Base-by-base conservation (phyloP, 495 filamentous ascomycete genomes). In the Pseudotulostoma volvatum region DNA sequence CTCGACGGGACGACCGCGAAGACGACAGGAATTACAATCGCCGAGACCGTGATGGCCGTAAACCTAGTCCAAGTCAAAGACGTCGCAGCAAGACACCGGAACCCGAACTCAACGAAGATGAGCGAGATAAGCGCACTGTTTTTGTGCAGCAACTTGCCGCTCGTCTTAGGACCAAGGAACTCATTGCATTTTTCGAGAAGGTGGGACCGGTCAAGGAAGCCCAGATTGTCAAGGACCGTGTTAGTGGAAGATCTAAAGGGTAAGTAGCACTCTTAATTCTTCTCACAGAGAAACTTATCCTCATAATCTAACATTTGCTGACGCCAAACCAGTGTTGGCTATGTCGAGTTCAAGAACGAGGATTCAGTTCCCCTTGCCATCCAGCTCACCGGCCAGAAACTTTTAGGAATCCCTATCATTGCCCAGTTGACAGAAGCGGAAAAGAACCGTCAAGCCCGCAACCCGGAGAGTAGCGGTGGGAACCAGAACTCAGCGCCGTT, bases 331-430 rank as follows among this genome's bases (percentile, higher is more conserved):
- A 97, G 92, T 61, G 92, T 99, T 56, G 92, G 92, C 52, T 99
- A 99, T 55, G 92, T 99, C 61, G 92, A 99, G 69, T 99, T 99
- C 62, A 90, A 86, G 54, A 76, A 81, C 54, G 92, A 96, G 71
- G 84, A 88, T 46, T 93, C 87, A 45, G 92, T 99, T 46, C 70
- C 73, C 53, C 75, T 74, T 59, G 92, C 92, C 49, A 88, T 99
- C 56, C 84, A 94, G 64, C 85, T 99, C 64, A 99, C 92, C 55
- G 92, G 92, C 57, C 92, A 96, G 66, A 92, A 87, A 60, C 82
- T 99, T 65, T 64, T 92, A 81, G 87, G 86, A 67, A 94, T 96
- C 47, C 92, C 92, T 13, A 90, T 99, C 57, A 99, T 99, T 48
- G 92, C 84, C 17, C 88, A 96, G 63, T 76, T 93, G 54, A 95